Evolutionary conservation across 2,329 filamentous ascomycete genomes (phyloP).

Genomic region (Sporothrix euskadiensis): DNA sequence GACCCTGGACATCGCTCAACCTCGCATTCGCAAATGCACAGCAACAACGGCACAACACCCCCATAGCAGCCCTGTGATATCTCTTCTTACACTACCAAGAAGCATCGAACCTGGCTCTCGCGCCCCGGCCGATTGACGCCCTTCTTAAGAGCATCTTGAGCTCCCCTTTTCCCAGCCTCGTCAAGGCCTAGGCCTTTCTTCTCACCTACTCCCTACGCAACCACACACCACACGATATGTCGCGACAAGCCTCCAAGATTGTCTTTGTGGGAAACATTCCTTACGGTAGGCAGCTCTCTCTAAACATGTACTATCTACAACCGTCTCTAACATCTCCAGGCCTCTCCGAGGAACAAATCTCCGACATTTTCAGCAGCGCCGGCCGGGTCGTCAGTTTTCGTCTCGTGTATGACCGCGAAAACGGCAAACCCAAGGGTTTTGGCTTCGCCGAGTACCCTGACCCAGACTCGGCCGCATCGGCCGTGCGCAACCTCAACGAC

Average conservation of each 20-base stretch:
- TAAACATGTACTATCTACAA: not conserved
- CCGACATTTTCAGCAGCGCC: constrained; percentile 86
- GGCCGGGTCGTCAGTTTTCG: constrained; percentile 91
- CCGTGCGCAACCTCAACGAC: constrained; percentile 93
- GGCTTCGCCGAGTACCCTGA: constrained; percentile 96
- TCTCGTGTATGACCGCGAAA: constrained; percentile 93
- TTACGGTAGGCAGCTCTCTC: constrained; percentile 57
- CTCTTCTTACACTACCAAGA: not conserved
- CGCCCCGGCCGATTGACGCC: not conserved
- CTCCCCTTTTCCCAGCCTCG: not conserved
- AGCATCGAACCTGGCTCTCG: not conserved
- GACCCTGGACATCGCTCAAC: not conserved
- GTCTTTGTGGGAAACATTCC: constrained; percentile 85
- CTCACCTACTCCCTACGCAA: not conserved
- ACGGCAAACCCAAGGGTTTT: constrained; percentile 91
- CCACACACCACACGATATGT: constrained; percentile 51
- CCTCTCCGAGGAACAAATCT: constrained; percentile 93
- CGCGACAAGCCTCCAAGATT: constrained; percentile 73
- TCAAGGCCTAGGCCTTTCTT: not conserved
- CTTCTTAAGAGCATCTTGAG: not conserved
- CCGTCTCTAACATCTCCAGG: constrained; percentile 54
- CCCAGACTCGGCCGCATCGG: constrained; percentile 80
- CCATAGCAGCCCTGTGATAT: too few species aligned
- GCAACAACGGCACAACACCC: not conserved
- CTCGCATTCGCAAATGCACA: not conserved